Conservation (phyloP, 2,329 filamentous ascomycete species). For the Teratosphaeria zuluensis region DNA sequence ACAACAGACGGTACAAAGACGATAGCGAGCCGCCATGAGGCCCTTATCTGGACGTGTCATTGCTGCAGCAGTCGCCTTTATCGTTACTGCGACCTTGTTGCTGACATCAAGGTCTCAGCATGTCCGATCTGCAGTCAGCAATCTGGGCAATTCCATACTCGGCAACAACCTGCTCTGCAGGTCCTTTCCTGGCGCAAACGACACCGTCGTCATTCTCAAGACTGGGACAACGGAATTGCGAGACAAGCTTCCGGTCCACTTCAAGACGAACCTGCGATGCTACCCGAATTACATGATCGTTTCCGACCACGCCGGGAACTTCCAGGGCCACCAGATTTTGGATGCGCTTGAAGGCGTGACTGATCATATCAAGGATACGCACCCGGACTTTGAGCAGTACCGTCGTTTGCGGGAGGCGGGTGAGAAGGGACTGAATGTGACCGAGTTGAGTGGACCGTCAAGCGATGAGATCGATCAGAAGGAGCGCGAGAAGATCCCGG, state of each 20-base stretch:
- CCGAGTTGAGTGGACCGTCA: slow-evolving; percentile 14
- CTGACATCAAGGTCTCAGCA: not conserved
- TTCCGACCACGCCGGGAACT: slow-evolving; percentile 47
- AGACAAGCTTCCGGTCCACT: slow-evolving; percentile 46
- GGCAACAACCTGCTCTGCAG: slow-evolving; percentile 1
- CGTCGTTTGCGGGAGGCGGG: slow-evolving; percentile 24
- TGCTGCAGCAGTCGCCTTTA: not conserved
- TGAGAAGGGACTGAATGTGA: slow-evolving; percentile 21
- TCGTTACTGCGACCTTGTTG: not conserved
- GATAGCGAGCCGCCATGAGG: not conserved
- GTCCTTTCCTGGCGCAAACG: slow-evolving; percentile 28
- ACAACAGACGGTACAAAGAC: not conserved
- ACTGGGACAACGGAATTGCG: slow-evolving; percentile 49
- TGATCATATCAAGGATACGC: slow-evolving; percentile 19
- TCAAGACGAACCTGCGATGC: slow-evolving; percentile 46
- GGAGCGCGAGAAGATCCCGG: slow-evolving; percentile 11
- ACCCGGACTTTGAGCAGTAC: slow-evolving; percentile 29
- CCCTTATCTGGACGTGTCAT: not conserved
- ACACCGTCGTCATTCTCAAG: slow-evolving; percentile 49
- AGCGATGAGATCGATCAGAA: slow-evolving; percentile 3
- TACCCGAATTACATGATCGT: slow-evolving; percentile 48
- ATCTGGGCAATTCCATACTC: not conserved
- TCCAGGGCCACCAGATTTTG: slow-evolving; percentile 32
- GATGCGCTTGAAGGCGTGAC: slow-evolving; percentile 28
- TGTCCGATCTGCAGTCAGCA: not conserved